Evolutionary conservation across 2,329 filamentous ascomycete genomes (phyloP), one percentile per base, ranked within the genome.

Genomic region (Beauveria asiatica): DNA sequence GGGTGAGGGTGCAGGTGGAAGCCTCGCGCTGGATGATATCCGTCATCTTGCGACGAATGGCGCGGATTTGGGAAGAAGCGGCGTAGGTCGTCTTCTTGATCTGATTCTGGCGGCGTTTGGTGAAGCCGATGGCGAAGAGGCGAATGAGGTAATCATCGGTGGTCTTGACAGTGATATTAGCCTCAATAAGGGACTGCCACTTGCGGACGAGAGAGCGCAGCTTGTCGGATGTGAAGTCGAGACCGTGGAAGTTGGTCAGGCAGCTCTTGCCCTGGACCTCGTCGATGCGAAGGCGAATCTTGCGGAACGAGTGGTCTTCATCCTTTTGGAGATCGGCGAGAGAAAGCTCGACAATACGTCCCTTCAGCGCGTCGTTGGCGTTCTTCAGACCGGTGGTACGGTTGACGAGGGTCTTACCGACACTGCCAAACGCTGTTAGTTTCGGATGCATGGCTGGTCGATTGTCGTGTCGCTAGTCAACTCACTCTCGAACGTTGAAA

Each of bases 71-170:
- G 67, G 94, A 97, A 67, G 91, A 92, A 68, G 88, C 88, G 70
- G 94, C 94, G 76, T 99, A 99, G 76, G 94, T 99, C 73, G 94
- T 99, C 90, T 97, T 99, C 90, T 96, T 96, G 85, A 99, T 93
- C 86, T 99, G 94, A 85, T 97, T 99, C 72, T 91, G 92, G 75
- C 94, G 89, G 80, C 92, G 86, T 89, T 97, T 97, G 80, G 94
- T 99, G 86, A 99, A 99, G 72, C 90, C 94, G 71, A 99, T 99
- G 78, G 91, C 91, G 83, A 99, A 99, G 71, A 99, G 88, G 74
- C 94, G 91, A 81, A 99, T 86, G 77, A 97, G 92, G 85, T 99
- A 97, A 82, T 99, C 94, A 77, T 99, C 94, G 77, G 94, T 97
- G 73, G 94, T 97, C 90, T 97, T 97, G 84, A 99, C 92, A 69